Base-by-base conservation (phyloP, 1,284 basidiomycete genomes). In the Schizophyllum commune region DNA sequence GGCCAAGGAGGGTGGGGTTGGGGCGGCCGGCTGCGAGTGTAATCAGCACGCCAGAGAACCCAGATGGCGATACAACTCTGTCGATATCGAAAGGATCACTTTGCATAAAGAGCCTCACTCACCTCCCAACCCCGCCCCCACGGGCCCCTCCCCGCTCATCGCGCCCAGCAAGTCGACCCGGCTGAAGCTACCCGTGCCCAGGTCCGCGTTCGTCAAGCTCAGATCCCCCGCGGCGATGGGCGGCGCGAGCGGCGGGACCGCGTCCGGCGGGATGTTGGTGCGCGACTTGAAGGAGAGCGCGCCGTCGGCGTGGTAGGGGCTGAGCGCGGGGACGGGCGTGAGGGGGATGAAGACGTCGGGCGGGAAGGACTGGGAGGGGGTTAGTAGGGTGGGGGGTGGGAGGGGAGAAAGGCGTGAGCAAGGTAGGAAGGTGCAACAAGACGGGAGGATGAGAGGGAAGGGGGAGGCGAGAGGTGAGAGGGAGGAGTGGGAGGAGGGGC, bases 271-370 rank as follows among this genome's bases (percentile, higher is more conserved):
- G 63, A 65, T 63, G 60, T 79, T 84, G 9, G 85, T 88, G 32
- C 84, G 80, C 59, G 85, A 87, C 4, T 77, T 77, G 66, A 91
- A 86, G 1, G 78, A 76, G 21, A 91, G 73, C 1, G 86, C 81
- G 1, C 81, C 85, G 9, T 88, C 87, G 1, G 76, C 71, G 63
- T 85, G 79, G 65, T 85, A 79, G 0, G 81, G 80, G 0, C 84
- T 83, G 13, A 75, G 74, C 34, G 74, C 72, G 0, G 85, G 77
- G 0, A 88, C 74, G 5, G 89, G 86, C 6, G 78, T 73, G 19
- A 91, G 73, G 1, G 85, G 79, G 52, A 91, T 89, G 68, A 81
- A 87, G 17, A 82, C 77, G 4, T 82, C 83, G 17, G 82, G 81
- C 1, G 85, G 84, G 64, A 88, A 89, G 5, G 76, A 69, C 0